Evolutionary conservation across 2,329 filamentous ascomycete species (phyloP), one percentile per base, ranked within the genome.

Genomic region (Anthostomella pinea): DNA sequence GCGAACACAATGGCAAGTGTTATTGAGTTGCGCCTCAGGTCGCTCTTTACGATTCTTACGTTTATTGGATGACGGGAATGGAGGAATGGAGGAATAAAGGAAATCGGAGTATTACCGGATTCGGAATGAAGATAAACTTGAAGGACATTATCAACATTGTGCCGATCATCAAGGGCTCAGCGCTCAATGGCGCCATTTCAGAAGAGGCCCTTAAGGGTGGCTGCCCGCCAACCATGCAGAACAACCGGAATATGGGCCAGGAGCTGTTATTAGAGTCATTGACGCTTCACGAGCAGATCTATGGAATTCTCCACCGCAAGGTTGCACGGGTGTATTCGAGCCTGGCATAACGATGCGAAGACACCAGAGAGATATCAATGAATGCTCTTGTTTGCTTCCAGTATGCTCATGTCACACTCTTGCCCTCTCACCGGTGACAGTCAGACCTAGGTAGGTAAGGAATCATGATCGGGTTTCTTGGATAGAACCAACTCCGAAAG

Each of bases 271-370:
- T 97, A n/a, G 93, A 98, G 65, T 96, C 90, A 23, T 70, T 98
- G 43, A 95, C 93, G 29, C 72, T 98, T 27, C 91, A 98, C 57
- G 93, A 98, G 72, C 93, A 98, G 65, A 97, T 98, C 51, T 98
- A 98, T 57, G 93, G 93, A 43, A 94, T 97, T 39, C 75, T 98
- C 17, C 93, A 98, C 60, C 90, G 93, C 1, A 93, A 98, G 66
- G 91, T 97, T 41, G 93, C 91, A 30, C 83, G 90, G 47, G 85
- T 95, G 18, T 98, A 98, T 72, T 91, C 95, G 65, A 89, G 86
- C 34, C 68, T 98, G 30, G 95, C 93, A 3, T 95, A 95, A 73
- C 75, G 97, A 37, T 96, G 96, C 69, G 96, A 94, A 66, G 87
- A 94, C 62, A 77, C 95, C n/a, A 93, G 97, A 36, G 93, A 98